A percentile compares a stretch with the other conserved stretches of the same genome.
These are phyloP conservation scores for Psilocybe tampanensis DNA, from an alignment of 768 basidiomycete species.

Conservation along the genomic window DNA sequence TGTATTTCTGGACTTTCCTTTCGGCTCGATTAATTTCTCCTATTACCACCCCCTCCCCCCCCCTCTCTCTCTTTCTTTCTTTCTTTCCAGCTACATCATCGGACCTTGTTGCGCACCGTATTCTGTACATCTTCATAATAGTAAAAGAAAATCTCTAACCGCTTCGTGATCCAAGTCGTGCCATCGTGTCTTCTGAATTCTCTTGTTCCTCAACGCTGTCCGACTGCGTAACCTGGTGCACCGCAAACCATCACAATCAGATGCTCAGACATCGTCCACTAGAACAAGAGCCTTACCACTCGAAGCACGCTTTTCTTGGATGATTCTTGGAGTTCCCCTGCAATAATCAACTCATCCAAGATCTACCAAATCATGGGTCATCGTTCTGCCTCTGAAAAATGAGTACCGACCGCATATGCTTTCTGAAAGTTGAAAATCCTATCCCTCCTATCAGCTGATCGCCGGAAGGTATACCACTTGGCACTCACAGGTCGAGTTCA, in stretches of 20 bases:
- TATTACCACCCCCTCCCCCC: too few relatives aligned
- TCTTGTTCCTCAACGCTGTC: constrained; percentile 87
- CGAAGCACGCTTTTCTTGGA: constrained; percentile 88
- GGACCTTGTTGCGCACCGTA: constrained; percentile 39
- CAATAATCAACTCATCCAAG: constrained; percentile 94
- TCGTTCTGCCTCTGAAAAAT: constrained; percentile 8
- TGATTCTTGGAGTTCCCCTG: constrained; percentile 97
- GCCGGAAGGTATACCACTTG: constrained; percentile 4
- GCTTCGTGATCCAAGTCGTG: constrained; percentile 71
- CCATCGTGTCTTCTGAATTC: constrained; percentile 79
- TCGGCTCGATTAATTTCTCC: too few relatives aligned
- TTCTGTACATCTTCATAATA: constrained; percentile 19
- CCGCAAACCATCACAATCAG: background rate
- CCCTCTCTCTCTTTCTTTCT: too few relatives aligned
- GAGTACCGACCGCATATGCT: constrained; percentile 78
- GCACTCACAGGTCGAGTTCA: constrained; percentile 89
- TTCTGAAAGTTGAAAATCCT: constrained; percentile 99
- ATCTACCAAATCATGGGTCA: constrained; percentile 46
- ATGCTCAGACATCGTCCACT: background rate
- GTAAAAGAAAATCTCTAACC: constrained; percentile 50
- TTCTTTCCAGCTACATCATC: constrained; percentile 37
- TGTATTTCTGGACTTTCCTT: background rate
- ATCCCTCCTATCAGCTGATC: constrained; percentile 18
- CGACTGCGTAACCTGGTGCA: constrained; percentile 76
- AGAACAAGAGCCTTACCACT: constrained; percentile 34